These are phyloP conservation scores for Trichoderma breve DNA, from an alignment of 2,329 filamentous ascomycete species.

Conservation along the genomic window DNA sequence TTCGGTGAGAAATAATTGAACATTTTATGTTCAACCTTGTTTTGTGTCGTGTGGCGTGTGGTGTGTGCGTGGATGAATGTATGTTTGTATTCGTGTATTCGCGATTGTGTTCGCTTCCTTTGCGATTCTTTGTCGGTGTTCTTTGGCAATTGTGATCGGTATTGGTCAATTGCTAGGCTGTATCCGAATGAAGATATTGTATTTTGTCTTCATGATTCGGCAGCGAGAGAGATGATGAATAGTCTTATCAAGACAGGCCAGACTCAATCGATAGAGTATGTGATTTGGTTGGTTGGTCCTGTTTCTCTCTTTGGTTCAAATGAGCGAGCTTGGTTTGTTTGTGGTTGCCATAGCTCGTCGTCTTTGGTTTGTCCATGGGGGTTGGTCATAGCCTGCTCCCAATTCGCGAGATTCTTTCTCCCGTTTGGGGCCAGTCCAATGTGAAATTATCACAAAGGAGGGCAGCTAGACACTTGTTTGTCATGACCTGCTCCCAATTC, in stretches of 20 bases:
- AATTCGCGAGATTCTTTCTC: conserved; percentile 15
- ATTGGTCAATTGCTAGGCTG: background rate
- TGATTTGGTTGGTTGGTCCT: too few species aligned
- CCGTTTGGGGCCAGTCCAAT: conserved; percentile 15
- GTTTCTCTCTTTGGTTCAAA: background rate
- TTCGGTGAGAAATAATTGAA: background rate
- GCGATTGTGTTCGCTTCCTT: background rate
- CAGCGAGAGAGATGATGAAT: background rate
- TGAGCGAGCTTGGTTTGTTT: background rate
- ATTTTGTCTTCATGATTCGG: background rate
- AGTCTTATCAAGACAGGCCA: background rate
- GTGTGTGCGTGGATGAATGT: background rate
- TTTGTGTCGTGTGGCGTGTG: background rate
- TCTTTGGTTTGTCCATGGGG: background rate
- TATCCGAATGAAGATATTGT: background rate
- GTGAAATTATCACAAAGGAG: background rate
- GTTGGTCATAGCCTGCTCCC: conserved; percentile 9
- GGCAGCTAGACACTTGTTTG: background rate
- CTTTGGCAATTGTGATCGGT: background rate
- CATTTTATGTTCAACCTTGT: background rate
- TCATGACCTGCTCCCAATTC: conserved; percentile 17
- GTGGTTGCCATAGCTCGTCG: background rate
- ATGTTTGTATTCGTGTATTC: background rate
- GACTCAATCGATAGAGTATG: background rate
- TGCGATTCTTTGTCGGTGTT: background rate